Percentiles rank a stretch among this genome's conserved stretches.
phyloP scores from a whole-genome alignment of 805 yeast species.

The Teunomyces kruisii region DNA sequence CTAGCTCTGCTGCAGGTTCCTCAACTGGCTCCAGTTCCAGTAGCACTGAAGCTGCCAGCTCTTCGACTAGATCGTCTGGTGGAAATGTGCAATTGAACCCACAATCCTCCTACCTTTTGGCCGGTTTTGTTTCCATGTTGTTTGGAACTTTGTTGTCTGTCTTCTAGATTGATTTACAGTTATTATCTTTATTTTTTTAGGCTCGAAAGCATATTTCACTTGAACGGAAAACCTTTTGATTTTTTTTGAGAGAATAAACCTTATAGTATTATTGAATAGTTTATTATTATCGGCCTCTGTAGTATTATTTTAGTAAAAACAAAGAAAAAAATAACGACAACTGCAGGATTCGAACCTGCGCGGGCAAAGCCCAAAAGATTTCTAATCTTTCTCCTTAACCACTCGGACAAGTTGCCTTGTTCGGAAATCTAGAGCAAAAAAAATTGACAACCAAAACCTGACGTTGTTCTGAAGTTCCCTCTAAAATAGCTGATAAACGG shows the following conservation, averaged over 20 bases:
- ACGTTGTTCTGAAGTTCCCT: neutral
- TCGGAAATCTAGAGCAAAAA: neutral
- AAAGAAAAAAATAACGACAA: conserved; percentile 43
- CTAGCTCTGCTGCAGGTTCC: too few relatives aligned
- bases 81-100: neutral
- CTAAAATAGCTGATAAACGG: neutral
- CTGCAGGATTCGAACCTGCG: conserved; percentile 65
- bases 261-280: too few relatives aligned
- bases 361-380: conserved; percentile 63
- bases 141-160: neutral
- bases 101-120: neutral
- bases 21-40: neutral
- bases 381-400: conserved; percentile 60
- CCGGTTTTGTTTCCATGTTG: neutral
- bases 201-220: too few relatives aligned
- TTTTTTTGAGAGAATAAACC: too few relatives aligned
- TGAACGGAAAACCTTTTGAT: too few relatives aligned
- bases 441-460: neutral
- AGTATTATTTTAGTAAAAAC: neutral
- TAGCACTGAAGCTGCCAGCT: neutral
- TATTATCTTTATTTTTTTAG: too few relatives aligned
- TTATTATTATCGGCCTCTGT: too few relatives aligned
- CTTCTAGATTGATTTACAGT: neutral
- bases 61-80: neutral
- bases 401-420: conserved; percentile 54